Evolutionary conservation across 2,329 filamentous ascomycete species (phyloP).

Genomic region (Xylogone sp.): DNA sequence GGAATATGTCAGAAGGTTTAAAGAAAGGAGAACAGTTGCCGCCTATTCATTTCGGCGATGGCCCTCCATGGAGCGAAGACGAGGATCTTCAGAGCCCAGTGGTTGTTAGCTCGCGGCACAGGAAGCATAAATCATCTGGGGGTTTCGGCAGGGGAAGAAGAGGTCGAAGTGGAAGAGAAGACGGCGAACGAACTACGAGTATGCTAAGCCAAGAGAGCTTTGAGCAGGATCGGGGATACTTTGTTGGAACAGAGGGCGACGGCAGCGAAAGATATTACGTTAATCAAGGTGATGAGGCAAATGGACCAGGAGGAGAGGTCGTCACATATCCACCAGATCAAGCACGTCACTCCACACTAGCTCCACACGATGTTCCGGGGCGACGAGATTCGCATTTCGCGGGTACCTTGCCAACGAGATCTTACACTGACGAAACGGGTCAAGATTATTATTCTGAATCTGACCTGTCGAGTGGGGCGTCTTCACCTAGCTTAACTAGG

Average conservation of each 20-base stretch:
- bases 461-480: constrained; percentile 54
- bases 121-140: constrained; percentile 74
- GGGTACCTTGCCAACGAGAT: constrained; percentile 34
- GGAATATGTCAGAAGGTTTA: constrained; percentile 38
- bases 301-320: constrained; percentile 75
- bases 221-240: constrained; percentile 62
- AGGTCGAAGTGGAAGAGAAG: constrained; percentile 41
- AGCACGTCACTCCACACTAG: constrained; percentile 49
- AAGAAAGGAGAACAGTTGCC: constrained; percentile 68
- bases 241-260: constrained; percentile 63
- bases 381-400: constrained; percentile 53
- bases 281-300: constrained; percentile 63
- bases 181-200: constrained; percentile 34
- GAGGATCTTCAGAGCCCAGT: constrained; percentile 89
- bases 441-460: constrained; percentile 44
- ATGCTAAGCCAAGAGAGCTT: constrained; percentile 46
- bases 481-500: constrained; percentile 53
- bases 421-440: constrained; percentile 34
- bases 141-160: constrained; percentile 37
- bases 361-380: constrained; percentile 40
- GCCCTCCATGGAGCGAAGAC: constrained; percentile 91
- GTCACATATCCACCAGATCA: constrained; percentile 72
- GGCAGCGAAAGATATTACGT: constrained; percentile 74
- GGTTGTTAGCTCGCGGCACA: constrained; percentile 78
- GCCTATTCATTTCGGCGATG: constrained; percentile 80